Evolutionary conservation across 352 stramenopile species (phyloP).

Genomic region (Ophiocytium majus): DNA sequence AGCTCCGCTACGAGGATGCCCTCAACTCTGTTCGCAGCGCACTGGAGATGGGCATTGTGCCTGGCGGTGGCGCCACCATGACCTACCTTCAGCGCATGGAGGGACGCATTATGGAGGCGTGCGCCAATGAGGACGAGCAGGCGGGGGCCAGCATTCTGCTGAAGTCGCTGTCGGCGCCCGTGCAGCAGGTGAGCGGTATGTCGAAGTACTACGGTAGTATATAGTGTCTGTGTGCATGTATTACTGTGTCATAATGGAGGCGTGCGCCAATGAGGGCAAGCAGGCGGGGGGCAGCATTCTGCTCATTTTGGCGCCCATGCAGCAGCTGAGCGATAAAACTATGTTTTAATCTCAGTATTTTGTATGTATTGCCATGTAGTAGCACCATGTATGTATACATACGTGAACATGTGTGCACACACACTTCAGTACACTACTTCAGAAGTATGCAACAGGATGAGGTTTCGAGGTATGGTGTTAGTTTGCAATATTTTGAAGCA

Average conservation of each 20-base stretch:
- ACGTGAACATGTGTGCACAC: too few species aligned
- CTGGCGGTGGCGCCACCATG: slow-evolving; percentile 72
- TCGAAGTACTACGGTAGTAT: too few species aligned
- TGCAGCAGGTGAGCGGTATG: too few species aligned
- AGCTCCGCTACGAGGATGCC: slow-evolving; percentile 79
- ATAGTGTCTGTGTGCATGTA: too few species aligned
- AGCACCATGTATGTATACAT: too few species aligned
- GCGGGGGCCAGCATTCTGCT: slow-evolving; percentile 70
- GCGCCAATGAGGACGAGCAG: slow-evolving; percentile 70
- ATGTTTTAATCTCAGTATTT: too few species aligned
- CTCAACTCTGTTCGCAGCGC: slow-evolving; percentile 73
- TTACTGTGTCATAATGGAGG: slow-evolving; percentile 24
- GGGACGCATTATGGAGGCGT: slow-evolving; percentile 9
- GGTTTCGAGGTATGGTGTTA: too few species aligned
- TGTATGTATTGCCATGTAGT: too few species aligned
- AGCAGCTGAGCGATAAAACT: too few species aligned
- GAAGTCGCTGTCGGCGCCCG: slow-evolving; percentile 65
- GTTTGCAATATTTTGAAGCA: too few species aligned
- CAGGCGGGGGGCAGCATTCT: slow-evolving; percentile 69
- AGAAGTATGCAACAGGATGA: too few species aligned
- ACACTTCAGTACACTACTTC: too few species aligned
- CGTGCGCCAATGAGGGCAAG: slow-evolving; percentile 69
- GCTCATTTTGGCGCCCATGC: slow-evolving; percentile 66
- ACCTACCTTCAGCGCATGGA: slow-evolving; percentile 61
- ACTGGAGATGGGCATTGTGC: slow-evolving; percentile 73